Percentiles rank a stretch among this genome's conserved stretches.
Conservation (phyloP, 1,284 basidiomycete species). For the Coniophora puteana region DNA sequence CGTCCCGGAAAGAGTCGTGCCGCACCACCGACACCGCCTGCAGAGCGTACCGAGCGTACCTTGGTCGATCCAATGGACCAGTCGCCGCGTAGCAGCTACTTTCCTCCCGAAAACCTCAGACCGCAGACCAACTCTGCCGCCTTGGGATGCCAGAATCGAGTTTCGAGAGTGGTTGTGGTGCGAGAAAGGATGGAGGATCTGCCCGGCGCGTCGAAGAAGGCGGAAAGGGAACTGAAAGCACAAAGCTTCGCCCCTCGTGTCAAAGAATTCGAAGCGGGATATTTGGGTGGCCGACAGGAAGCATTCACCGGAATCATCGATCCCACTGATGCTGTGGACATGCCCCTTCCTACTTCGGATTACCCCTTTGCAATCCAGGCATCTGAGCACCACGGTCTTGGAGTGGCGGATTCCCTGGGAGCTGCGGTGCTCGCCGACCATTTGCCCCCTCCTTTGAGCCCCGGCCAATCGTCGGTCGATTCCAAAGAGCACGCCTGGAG, state of each 20-base stretch:
- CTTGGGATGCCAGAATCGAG: slow-evolving; percentile 31
- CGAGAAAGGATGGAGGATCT: slow-evolving; percentile 74
- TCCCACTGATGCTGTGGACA: slow-evolving; percentile 75
- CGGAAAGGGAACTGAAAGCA: slow-evolving; percentile 63
- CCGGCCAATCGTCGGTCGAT: slow-evolving; percentile 53
- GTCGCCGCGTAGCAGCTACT: slow-evolving; percentile 40
- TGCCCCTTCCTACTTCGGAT: slow-evolving; percentile 58
- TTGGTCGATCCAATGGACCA: slow-evolving; percentile 52
- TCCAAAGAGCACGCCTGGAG: slow-evolving; percentile 63
- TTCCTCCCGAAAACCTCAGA: slow-evolving; percentile 35
- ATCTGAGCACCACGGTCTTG: slow-evolving; percentile 62
- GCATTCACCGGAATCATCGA: slow-evolving; percentile 59
- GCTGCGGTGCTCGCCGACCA: slow-evolving; percentile 69
- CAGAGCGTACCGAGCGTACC: slow-evolving; percentile 36
- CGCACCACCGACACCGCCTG: slow-evolving; percentile 54
- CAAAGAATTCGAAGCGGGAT: slow-evolving; percentile 27
- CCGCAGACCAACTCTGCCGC: slow-evolving; percentile 35
- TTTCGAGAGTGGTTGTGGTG: slow-evolving; percentile 70
- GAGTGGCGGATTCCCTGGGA: slow-evolving; percentile 66
- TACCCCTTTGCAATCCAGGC: slow-evolving; percentile 75
- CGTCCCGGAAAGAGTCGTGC: slow-evolving; percentile 61
- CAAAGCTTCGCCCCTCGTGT: slow-evolving; percentile 43
- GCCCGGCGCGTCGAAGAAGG: slow-evolving; percentile 62
- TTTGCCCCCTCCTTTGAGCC: slow-evolving; percentile 60
- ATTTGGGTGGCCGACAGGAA: slow-evolving; percentile 29